Evolutionary conservation across 306 rosid genomes (phyloP).

Genomic region (Phaseolus lunatus): DNA sequence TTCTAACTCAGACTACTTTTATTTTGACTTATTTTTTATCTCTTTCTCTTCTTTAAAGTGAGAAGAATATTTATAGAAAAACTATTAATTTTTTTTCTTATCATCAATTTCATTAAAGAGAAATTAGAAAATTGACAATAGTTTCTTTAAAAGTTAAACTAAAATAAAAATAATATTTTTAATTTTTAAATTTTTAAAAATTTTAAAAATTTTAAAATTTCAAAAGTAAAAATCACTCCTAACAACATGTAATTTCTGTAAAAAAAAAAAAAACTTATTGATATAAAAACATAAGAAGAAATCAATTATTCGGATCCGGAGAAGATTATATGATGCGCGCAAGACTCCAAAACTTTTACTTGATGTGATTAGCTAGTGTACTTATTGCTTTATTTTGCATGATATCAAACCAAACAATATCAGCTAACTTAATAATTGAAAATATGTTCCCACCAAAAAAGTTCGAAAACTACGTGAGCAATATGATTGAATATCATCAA

Average conservation of each 20-base stretch:
- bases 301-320: neutral
- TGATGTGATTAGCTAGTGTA: slow-evolving; percentile 29
- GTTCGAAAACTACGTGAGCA: slow-evolving; percentile 6
- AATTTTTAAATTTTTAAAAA: neutral
- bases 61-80: no score
- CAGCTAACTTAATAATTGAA: slow-evolving; percentile 22
- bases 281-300: neutral
- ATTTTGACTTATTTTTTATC: no score
- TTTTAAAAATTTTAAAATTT: no score
- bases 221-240: neutral
- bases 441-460: slow-evolving; percentile 29
- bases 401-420: slow-evolving; percentile 10
- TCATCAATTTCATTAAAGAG: no score
- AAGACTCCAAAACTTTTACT: slow-evolving; percentile 1
- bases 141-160: no score
- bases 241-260: neutral
- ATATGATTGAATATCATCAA: neutral
- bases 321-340: slow-evolving; percentile 1
- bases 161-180: no score
- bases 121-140: no score
- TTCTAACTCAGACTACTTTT: no score
- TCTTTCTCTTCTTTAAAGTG: no score
- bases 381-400: slow-evolving; percentile 2
- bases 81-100: no score
- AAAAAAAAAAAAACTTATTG: neutral